These are phyloP conservation scores for Metschnikowia borealis DNA, from an alignment of 805 yeast species.

Conservation along the genomic window DNA sequence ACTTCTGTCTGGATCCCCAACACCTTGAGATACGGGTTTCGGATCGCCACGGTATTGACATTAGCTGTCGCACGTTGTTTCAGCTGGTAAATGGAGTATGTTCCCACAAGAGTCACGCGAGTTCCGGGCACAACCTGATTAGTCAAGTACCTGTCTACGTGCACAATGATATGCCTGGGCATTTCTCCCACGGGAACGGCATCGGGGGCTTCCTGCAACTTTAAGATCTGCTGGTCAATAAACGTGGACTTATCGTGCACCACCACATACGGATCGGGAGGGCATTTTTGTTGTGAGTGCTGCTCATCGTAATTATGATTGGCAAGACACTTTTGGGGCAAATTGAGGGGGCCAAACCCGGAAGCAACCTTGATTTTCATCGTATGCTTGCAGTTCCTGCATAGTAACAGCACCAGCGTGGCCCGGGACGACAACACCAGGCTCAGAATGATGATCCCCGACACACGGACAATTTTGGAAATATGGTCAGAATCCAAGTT, in stretches of 20 bases:
- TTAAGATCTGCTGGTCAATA: conserved; percentile 90
- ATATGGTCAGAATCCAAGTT: conserved; percentile 83
- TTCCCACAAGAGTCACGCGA: conserved; percentile 85
- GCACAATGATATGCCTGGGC: conserved; percentile 88
- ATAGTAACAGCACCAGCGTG: conserved; percentile 75
- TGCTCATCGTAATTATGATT: conserved; percentile 36
- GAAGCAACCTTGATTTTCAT: conserved; percentile 57
- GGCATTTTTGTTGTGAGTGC: conserved; percentile 61
- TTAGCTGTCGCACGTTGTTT: conserved; percentile 45
- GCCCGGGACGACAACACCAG: conserved; percentile 88
- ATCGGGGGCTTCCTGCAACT: conserved; percentile 96
- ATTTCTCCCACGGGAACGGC: conserved; percentile 98
- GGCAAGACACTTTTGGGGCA: conserved; percentile 65
- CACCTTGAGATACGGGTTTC: conserved; percentile 86
- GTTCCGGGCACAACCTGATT: conserved; percentile 94
- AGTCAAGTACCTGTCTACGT: conserved; percentile 85
- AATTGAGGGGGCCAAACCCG: conserved; percentile 65
- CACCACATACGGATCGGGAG: conserved; percentile 87
- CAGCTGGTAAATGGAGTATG: conserved; percentile 81
- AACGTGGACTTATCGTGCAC: conserved; percentile 92
- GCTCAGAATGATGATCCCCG: conserved; percentile 91
- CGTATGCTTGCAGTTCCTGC: conserved; percentile 84
- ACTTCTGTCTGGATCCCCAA: conserved; percentile 82
- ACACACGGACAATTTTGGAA: conserved; percentile 81
- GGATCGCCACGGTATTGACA: conserved; percentile 70